Conservation (phyloP, 768 basidiomycete species). For the Boletus tomentosulus region DNA sequence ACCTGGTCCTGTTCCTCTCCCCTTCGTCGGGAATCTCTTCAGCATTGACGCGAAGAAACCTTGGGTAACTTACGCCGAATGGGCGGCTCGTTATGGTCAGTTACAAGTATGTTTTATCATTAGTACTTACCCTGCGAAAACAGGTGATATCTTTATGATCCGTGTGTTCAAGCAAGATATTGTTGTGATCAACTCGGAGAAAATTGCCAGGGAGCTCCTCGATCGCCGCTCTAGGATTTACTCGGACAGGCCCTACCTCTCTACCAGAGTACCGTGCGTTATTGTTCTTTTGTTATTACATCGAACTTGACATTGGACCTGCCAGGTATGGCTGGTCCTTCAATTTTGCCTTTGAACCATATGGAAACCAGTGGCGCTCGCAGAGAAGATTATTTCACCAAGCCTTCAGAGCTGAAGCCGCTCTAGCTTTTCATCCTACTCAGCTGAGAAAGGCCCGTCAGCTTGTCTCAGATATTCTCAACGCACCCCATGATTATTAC, state of each 20-base stretch:
- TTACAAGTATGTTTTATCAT: neutral
- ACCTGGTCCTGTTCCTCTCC: too few relatives aligned
- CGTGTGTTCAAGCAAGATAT: neutral
- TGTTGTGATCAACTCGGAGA: neutral
- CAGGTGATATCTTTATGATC: neutral
- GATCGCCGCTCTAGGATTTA: neutral
- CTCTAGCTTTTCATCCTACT: constrained; percentile 7
- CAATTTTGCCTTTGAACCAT: constrained; percentile 12
- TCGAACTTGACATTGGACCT: neutral
- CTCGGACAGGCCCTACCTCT: neutral
- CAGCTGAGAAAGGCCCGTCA: constrained; percentile 19
- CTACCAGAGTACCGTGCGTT: neutral
- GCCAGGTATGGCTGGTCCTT: constrained; percentile 22
- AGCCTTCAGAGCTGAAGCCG: constrained; percentile 17
- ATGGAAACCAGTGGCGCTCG: constrained; percentile 21
- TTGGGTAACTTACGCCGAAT: neutral
- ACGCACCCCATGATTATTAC: constrained; percentile 2
- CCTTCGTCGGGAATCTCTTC: neutral
- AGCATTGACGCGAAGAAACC: neutral
- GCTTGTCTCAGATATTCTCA: constrained; percentile 9
- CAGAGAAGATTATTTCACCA: constrained; percentile 25
- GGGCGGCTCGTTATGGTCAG: neutral
- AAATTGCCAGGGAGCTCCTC: neutral
- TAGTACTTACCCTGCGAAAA: neutral
- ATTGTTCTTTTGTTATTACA: neutral